These are phyloP conservation scores for Backusella parvicylindrica DNA, from an alignment of 192 early-diverging fungal genomes.

Conservation along the genomic window DNA sequence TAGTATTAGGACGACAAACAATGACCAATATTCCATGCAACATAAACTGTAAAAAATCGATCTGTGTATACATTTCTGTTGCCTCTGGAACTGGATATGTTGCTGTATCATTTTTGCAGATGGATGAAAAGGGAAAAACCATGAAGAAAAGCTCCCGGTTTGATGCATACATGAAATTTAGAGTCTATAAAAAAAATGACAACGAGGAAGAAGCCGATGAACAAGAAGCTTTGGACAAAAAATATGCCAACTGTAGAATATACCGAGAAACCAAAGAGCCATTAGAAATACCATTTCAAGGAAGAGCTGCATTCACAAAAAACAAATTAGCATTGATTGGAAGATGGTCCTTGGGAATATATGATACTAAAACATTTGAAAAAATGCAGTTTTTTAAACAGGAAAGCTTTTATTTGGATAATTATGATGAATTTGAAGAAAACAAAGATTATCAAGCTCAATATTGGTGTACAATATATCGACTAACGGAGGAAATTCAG, in stretches of 20 bases:
- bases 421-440: background rate
- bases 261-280: background rate
- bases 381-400: background rate
- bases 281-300: background rate
- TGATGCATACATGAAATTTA: background rate
- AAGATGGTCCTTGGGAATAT: background rate
- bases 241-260: background rate
- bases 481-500: background rate
- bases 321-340: background rate
- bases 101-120: background rate
- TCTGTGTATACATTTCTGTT: no score
- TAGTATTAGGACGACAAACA: no score
- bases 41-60: no score
- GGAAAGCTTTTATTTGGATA: background rate
- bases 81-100: no score
- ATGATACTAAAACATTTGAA: background rate
- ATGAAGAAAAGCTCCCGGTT: background rate
- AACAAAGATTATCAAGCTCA: background rate
- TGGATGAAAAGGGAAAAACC: background rate
- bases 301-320: background rate
- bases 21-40: no score
- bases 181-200: background rate
- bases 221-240: background rate
- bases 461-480: background rate
- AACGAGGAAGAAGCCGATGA: background rate